phyloP scores from a whole-genome alignment of 768 basidiomycete species.

The Ephemerocybe angulata region DNA sequence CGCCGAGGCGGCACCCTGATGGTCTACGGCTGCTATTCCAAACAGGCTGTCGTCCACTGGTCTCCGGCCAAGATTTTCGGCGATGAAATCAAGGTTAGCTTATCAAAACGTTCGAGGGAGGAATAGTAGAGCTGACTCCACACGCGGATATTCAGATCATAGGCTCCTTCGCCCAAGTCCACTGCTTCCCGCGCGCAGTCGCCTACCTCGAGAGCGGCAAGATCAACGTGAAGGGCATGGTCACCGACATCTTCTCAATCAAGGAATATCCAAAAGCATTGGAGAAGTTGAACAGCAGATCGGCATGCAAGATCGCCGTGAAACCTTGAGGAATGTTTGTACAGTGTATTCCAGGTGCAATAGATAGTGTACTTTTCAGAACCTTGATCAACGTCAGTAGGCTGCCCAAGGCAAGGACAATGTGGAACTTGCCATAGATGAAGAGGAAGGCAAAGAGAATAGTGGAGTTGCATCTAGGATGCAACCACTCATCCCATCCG shows the following conservation, averaged over 20 bases:
- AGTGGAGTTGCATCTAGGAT: not conserved
- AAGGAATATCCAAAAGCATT: slow-evolving; percentile 60
- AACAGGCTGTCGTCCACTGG: slow-evolving; percentile 82
- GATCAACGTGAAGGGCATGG: slow-evolving; percentile 61
- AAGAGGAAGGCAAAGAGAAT: not conserved
- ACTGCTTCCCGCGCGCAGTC: slow-evolving; percentile 88
- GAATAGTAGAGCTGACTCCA: too few species aligned
- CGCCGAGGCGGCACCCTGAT: slow-evolving; percentile 79
- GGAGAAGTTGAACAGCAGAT: slow-evolving; percentile 67
- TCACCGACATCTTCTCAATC: slow-evolving; percentile 58
- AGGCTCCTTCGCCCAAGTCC: slow-evolving; percentile 86
- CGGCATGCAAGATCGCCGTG: slow-evolving; percentile 59
- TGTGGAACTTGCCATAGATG: not conserved
- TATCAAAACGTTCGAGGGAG: too few species aligned
- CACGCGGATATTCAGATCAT: slow-evolving; percentile 56
- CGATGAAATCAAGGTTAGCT: slow-evolving; percentile 41
- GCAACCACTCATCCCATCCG: slow-evolving; percentile 17
- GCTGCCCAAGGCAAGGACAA: not conserved
- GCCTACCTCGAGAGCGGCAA: slow-evolving; percentile 87
- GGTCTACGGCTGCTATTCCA: slow-evolving; percentile 89
- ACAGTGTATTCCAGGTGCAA: not conserved
- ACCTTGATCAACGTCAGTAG: not conserved
- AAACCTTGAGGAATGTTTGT: slow-evolving; percentile 37
- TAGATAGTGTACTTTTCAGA: not conserved
- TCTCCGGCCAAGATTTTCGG: slow-evolving; percentile 85